These are phyloP conservation scores for Russula ochroleuca DNA, from an alignment of 768 basidiomycete genomes.

Conservation along the genomic window DNA sequence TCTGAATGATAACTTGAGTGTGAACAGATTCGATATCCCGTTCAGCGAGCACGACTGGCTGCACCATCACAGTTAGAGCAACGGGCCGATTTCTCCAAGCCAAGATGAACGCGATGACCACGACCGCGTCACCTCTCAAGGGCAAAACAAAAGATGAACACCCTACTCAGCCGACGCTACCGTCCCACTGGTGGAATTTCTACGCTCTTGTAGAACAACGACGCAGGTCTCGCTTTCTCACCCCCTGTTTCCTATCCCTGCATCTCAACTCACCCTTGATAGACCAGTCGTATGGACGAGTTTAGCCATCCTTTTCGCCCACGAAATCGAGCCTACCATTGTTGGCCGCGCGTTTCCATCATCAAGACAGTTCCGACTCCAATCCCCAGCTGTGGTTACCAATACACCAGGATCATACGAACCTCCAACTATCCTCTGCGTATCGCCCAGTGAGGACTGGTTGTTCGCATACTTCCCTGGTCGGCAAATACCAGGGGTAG, in stretches of 20 bases:
- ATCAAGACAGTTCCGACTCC: constrained; percentile 57
- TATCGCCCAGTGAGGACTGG: constrained; percentile 56
- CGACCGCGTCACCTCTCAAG: constrained; percentile 20
- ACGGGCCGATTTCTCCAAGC: constrained; percentile 2
- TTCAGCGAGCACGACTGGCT: constrained; percentile 49
- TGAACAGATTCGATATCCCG: constrained; percentile 49
- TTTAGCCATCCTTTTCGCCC: constrained; percentile 63
- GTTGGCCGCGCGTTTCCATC: constrained; percentile 66
- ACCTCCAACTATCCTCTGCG: constrained; percentile 58
- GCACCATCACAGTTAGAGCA: constrained; percentile 29
- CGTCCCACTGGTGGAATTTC: constrained; percentile 24
- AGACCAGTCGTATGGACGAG: constrained; percentile 72
- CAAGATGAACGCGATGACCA: constrained; percentile 7
- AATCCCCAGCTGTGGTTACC: constrained; percentile 49
- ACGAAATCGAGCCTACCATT: constrained; percentile 56
- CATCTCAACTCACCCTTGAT: background rate
- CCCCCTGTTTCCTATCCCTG: background rate
- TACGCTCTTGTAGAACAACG: constrained; percentile 18
- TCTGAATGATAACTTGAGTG: constrained; percentile 76
- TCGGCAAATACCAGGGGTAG: constrained; percentile 50
- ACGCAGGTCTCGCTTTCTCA: constrained; percentile 5
- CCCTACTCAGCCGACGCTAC: constrained; percentile 2
- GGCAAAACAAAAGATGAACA: constrained; percentile 20
- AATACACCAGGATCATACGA: constrained; percentile 47
- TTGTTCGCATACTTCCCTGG: constrained; percentile 75